Conservation (phyloP, 441 rosid genomes). For the Caryocar brasiliense region DNA sequence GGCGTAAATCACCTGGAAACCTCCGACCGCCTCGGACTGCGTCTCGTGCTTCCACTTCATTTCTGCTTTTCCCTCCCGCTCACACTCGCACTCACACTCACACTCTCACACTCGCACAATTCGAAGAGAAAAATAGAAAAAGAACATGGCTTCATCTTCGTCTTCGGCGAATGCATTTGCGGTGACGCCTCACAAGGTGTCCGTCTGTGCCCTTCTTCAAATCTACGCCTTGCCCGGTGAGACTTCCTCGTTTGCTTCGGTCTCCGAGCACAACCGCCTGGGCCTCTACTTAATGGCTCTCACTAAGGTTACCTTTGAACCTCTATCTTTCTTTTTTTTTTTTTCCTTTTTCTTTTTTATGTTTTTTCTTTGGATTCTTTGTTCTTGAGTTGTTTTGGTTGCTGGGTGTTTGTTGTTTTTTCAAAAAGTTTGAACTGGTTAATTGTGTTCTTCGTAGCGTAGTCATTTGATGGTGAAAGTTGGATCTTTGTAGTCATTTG, state of each 20-base stretch:
- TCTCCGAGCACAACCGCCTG: constrained; percentile 83
- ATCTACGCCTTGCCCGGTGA: constrained; percentile 64
- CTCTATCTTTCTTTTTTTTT: not conserved
- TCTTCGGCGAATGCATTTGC: too few relatives aligned
- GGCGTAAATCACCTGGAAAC: too few relatives aligned
- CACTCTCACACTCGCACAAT: too few relatives aligned
- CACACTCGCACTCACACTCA: too few relatives aligned
- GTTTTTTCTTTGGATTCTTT: not conserved
- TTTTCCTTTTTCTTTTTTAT: not conserved
- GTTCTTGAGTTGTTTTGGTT: too few relatives aligned
- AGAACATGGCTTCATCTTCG: too few relatives aligned
- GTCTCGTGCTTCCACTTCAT: too few relatives aligned
- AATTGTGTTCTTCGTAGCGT: too few relatives aligned
- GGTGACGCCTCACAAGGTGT: constrained; percentile 81
- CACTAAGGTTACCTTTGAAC: constrained; percentile 52
- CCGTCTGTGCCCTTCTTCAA: constrained; percentile 70
- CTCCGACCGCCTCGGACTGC: too few relatives aligned
- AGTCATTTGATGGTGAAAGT: too few relatives aligned
- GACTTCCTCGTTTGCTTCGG: constrained; percentile 49
- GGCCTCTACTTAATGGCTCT: constrained; percentile 70
- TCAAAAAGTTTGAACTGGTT: not conserved
- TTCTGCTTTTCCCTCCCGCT: too few relatives aligned
- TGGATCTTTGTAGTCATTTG: constrained; percentile 64
- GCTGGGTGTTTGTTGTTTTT: not conserved
- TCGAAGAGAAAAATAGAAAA: too few relatives aligned